phyloP scores from a whole-genome alignment of 2,329 filamentous ascomycete species.

The Amphichorda felina region DNA sequence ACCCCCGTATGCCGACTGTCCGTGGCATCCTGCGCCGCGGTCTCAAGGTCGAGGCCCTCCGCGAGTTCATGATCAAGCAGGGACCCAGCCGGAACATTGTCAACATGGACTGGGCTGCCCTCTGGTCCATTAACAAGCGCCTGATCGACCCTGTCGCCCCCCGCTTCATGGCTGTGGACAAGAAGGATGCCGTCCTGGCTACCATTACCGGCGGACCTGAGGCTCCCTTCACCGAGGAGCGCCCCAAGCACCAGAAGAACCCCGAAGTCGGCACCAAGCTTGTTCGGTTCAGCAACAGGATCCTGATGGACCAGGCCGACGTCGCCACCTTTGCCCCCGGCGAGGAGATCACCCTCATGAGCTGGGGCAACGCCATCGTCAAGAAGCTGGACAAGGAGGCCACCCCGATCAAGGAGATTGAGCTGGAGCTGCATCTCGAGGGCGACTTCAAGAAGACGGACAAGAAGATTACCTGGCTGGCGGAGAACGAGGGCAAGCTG shows the following conservation, averaged over 20 bases:
- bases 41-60: conserved; percentile 66
- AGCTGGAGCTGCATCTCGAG: conserved; percentile 78
- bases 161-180: conserved; percentile 60
- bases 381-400: conserved; percentile 33
- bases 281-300: conserved; percentile 62
- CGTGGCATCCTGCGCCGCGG: conserved; percentile 68
- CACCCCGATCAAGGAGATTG: conserved; percentile 54
- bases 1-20: conserved; percentile 77
- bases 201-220: conserved; percentile 60
- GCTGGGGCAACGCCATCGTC: conserved; percentile 85
- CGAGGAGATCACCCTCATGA: conserved; percentile 94
- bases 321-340: conserved; percentile 68
- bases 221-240: conserved; percentile 58
- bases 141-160: conserved; percentile 68
- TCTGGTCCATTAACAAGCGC: conserved; percentile 69
- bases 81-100: conserved; percentile 76
- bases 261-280: conserved; percentile 73
- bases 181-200: conserved; percentile 60
- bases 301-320: conserved; percentile 81
- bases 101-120: conserved; percentile 70
- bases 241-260: conserved; percentile 86
- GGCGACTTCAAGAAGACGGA: conserved; percentile 92
- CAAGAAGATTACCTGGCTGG: conserved; percentile 95
- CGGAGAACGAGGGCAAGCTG: conserved; percentile 64
- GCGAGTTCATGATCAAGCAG: conserved; percentile 77